Percentiles rank a stretch among this genome's conserved stretches.
Evolutionary conservation across 345 rosid species (phyloP).

Genomic region (Citrus inodora): DNA sequence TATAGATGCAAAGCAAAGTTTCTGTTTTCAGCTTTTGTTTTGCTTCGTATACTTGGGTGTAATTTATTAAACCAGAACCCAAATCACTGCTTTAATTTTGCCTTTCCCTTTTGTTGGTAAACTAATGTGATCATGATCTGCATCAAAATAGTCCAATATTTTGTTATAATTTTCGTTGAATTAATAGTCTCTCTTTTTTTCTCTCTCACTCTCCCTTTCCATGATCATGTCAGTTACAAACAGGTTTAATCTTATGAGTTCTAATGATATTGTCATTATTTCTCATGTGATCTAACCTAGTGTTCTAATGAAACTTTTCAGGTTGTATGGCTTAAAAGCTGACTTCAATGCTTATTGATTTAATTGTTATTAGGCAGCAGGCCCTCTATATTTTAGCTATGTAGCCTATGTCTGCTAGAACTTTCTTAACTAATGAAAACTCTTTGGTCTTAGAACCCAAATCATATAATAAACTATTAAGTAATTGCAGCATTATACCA

Average conservation of each 20-base stretch:
- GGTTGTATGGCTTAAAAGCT: background rate
- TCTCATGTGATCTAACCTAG: conserved; percentile 9
- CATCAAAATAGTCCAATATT: conserved; percentile 31
- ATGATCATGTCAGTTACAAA: conserved; percentile 24
- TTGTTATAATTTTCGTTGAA: conserved; percentile 29
- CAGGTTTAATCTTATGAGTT: conserved; percentile 20
- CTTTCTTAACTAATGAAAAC: background rate
- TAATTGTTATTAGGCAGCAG: background rate
- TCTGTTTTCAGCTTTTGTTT: conserved; percentile 16
- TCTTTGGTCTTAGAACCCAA: too few relatives aligned
- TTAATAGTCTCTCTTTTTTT: background rate
- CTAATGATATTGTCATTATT: conserved; percentile 36
- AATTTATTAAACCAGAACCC: conserved; percentile 18
- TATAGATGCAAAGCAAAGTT: conserved; percentile 18
- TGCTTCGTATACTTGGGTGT: conserved; percentile 9
- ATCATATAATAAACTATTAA: too few relatives aligned
- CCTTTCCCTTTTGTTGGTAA: conserved; percentile 37
- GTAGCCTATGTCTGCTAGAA: background rate
- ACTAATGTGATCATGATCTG: conserved; percentile 9
- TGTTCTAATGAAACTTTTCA: background rate
- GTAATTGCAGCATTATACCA: too few relatives aligned
- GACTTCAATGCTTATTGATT: background rate
- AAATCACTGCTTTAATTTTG: conserved; percentile 26
- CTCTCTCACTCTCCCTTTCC: conserved; percentile 13
- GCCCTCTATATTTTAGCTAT: background rate